A percentile compares a stretch with the other conserved stretches of the same genome.
Evolutionary conservation across 352 stramenopile species (phyloP).

Genomic region (Chloridella minuta): DNA sequence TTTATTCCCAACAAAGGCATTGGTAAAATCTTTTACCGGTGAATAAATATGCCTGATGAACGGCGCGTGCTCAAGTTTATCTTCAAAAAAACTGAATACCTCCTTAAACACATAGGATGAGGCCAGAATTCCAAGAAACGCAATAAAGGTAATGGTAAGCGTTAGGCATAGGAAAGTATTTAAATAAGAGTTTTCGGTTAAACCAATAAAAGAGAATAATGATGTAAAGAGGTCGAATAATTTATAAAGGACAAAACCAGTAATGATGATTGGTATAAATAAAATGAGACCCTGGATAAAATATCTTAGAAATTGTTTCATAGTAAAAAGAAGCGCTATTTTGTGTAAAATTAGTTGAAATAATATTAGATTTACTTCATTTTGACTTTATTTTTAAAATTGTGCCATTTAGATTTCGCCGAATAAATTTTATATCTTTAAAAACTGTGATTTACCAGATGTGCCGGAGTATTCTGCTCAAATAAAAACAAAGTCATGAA

Average conservation of each 20-base stretch:
- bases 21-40: background rate
- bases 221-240: background rate
- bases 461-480: too few relatives aligned
- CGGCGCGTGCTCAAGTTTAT: background rate
- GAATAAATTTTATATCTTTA: too few relatives aligned
- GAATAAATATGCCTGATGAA: background rate
- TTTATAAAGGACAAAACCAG: background rate
- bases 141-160: background rate
- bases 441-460: too few relatives aligned
- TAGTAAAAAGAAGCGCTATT: too few relatives aligned
- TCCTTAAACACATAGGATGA: background rate
- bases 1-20: background rate
- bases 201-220: background rate
- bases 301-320: background rate
- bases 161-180: background rate
- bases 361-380: too few relatives aligned
- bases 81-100: constrained; percentile 3
- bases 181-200: background rate
- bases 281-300: background rate
- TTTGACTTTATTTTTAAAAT: too few relatives aligned
- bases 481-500: too few relatives aligned
- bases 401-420: too few relatives aligned
- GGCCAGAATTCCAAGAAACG: background rate
- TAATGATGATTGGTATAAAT: background rate
- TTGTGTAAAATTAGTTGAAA: too few relatives aligned